Evolutionary conservation across 2,329 filamentous ascomycete genomes (phyloP), one percentile per base, ranked within the genome.

Genomic region (Sporothrix humicola): DNA sequence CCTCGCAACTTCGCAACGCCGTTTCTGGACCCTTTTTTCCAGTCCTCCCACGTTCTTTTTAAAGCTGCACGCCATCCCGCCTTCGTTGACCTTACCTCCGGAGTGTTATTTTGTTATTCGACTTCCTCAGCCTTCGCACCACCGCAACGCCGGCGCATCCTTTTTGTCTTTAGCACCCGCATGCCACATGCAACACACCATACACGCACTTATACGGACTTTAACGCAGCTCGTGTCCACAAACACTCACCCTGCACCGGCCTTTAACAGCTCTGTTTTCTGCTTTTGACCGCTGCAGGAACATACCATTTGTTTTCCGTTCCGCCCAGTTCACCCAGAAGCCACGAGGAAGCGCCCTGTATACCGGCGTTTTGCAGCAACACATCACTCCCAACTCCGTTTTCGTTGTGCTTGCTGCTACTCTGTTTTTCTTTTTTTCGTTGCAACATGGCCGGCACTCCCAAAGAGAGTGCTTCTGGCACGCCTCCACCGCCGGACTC

Each of bases 71-170:
- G 44, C 15, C 31, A 58, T 31, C 50, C 52, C 12, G 52, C 68
- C 20, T 48, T 37, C 31, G 4, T 37, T 37, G 31, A 5, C 31
- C 7, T 37, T 37, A 37, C 68, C n/a, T 44, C 44, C 68, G 68
- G 68, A 70, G 15, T 52, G 52, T 46, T 58, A 46, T 58, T 58
- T 13, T 52, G 52, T 46, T 58, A 46, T 58, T 58, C 20, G 46
- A 58, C 68, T 54, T 70, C 10, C 52, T 44, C 5, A 63, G 37
- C 17, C 59, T n/a, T 63, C 20, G 48, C 42, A 66, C 12, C 52
- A 56, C 68, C 68, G 68, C 68, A 58, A 46, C 68, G 37, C 68
- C 68, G 68, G 68, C 52, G 50, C 68, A 58, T 61, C 69, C 52
- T 50, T 69, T 69, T 63, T 20, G 13, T 50, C 56, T 9, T 46